Percentiles rank a stretch among this genome's conserved stretches.
Evolutionary conservation across 1,139 yeast genomes (phyloP).

Genomic region (Yamadazyma trypodendri): DNA sequence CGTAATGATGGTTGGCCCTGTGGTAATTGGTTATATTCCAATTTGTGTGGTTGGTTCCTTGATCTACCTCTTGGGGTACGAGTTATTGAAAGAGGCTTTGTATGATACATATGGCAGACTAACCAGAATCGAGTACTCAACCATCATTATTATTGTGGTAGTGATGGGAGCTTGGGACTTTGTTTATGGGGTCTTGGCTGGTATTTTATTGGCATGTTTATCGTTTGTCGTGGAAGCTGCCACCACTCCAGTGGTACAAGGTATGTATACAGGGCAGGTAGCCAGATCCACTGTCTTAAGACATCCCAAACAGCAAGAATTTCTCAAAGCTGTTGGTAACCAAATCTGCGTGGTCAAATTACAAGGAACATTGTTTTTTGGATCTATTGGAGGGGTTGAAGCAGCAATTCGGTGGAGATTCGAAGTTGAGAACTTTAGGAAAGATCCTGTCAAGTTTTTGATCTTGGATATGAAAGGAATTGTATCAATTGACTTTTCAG

Average conservation of each 20-base stretch:
- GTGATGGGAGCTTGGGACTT: constrained; percentile 97
- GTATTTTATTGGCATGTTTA: constrained; percentile 86
- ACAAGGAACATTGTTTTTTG: constrained; percentile 88
- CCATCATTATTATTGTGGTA: constrained; percentile 79
- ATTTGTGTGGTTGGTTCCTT: constrained; percentile 93
- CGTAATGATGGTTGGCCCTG: constrained; percentile 88
- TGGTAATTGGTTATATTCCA: constrained; percentile 89
- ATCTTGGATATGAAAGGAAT: constrained; percentile 85
- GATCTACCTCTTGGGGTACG: constrained; percentile 87
- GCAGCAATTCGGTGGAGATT: constrained; percentile 65
- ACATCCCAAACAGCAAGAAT: constrained; percentile 87
- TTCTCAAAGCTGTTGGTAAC: constrained; percentile 80
- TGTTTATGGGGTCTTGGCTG: constrained; percentile 88
- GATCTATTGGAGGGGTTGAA: constrained; percentile 92
- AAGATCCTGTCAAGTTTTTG: constrained; percentile 69
- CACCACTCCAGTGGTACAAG: constrained; percentile 75
- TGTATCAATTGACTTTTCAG: constrained; percentile 82
- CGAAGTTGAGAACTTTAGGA: constrained; percentile 52
- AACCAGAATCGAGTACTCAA: constrained; percentile 72
- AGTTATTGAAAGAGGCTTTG: constrained; percentile 79
- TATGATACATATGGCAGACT: constrained; percentile 82
- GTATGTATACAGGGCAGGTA: constrained; percentile 81
- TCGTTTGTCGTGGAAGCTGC: constrained; percentile 92
- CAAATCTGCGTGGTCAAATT: constrained; percentile 86
- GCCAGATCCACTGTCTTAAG: constrained; percentile 92